phyloP scores from a whole-genome alignment of 2,329 filamentous ascomycete species.

The Ophiocordyceps robertsii region DNA sequence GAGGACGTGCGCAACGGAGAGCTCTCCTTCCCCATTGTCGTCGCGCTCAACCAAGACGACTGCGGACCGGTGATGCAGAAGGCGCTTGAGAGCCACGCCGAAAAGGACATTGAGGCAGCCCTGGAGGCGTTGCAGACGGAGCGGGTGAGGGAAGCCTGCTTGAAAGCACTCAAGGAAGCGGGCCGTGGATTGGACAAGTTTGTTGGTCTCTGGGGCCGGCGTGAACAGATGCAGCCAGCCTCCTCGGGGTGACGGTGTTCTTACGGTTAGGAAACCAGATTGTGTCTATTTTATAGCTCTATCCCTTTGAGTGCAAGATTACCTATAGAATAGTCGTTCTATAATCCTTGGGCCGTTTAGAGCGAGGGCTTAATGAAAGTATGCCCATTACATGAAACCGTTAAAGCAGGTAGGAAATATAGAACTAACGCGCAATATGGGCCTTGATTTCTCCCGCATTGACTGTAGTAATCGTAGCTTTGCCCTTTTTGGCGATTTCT shows the following conservation, averaged over 20 bases:
- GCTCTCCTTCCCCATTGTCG: constrained; percentile 5
- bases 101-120: constrained; percentile 3
- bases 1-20: constrained; percentile 7
- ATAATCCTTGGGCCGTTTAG: no score
- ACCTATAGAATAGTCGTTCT: no score
- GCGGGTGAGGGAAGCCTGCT: constrained; percentile 2
- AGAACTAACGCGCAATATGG: no score
- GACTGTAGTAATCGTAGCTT: no score
- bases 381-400: no score
- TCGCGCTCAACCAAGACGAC: constrained; percentile 4
- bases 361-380: no score
- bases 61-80: background rate
- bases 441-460: no score
- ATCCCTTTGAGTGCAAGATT: no score
- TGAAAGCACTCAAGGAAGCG: constrained; percentile 5
- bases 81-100: constrained; percentile 1
- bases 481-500: no score
- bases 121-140: constrained; percentile 3
- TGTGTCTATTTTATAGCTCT: no score
- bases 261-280: no score
- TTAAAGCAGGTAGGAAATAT: no score
- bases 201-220: constrained; percentile 5
- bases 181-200: constrained; percentile 4
- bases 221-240: constrained; percentile 2
- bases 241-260: background rate